Conservation (phyloP, 306 rosid genomes). For the Argentina anserina region DNA sequence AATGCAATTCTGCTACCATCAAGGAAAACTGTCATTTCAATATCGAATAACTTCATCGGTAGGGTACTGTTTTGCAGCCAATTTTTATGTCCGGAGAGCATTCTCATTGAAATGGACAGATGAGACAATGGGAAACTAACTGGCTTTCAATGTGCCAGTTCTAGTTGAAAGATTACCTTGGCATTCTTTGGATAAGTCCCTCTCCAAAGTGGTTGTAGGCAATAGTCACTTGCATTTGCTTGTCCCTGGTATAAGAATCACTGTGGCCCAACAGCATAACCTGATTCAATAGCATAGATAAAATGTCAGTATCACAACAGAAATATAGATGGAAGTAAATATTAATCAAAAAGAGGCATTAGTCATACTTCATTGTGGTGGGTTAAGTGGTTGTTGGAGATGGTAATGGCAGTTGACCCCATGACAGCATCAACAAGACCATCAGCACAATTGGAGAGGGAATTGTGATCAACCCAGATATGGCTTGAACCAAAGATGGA, state of each 20-base stretch:
- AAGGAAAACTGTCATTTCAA: neutral
- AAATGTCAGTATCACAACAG: slow-evolving; percentile 9
- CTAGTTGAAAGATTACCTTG: slow-evolving; percentile 55
- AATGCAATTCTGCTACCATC: slow-evolving; percentile 4
- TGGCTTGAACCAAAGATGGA: slow-evolving; percentile 95
- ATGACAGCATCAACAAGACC: slow-evolving; percentile 96
- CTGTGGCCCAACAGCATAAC: slow-evolving; percentile 96
- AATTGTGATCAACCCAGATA: slow-evolving; percentile 93
- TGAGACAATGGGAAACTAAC: slow-evolving; percentile 5
- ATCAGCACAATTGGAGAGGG: slow-evolving; percentile 91
- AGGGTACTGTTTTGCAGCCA: neutral
- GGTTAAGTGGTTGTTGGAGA: slow-evolving; percentile 94
- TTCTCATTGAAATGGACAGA: neutral
- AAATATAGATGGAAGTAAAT: neutral
- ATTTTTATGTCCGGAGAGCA: neutral
- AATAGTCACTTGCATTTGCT: slow-evolving; percentile 93
- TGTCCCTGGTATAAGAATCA: slow-evolving; percentile 88
- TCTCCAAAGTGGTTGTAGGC: slow-evolving; percentile 99
- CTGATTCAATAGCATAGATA: slow-evolving; percentile 36
- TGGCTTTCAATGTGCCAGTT: slow-evolving; percentile 3
- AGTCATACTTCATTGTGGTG: slow-evolving; percentile 90
- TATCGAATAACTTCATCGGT: neutral
- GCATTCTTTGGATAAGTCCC: slow-evolving; percentile 99
- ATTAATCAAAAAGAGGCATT: slow-evolving; percentile 2
- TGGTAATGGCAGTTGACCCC: slow-evolving; percentile 94